phyloP scores from a whole-genome alignment of 805 yeast species.

The Wickerhamiella allomyrinae region DNA sequence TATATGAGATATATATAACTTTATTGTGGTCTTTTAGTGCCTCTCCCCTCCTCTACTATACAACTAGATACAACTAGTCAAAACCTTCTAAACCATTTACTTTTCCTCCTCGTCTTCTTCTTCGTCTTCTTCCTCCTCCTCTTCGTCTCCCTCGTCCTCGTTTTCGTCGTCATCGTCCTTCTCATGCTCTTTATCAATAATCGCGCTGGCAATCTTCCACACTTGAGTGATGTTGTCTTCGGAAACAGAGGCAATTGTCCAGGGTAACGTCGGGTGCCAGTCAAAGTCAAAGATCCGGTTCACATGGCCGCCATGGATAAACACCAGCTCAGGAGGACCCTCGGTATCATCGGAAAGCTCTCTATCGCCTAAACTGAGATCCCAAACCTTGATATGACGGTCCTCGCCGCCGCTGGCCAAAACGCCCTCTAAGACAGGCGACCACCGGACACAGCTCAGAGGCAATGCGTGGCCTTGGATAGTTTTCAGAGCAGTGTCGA shows the following conservation, averaged over 20 bases:
- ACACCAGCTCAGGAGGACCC: constrained; percentile 62
- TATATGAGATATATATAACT: no score
- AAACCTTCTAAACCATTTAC: no score
- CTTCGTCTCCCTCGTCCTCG: no score
- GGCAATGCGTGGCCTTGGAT: constrained; percentile 52
- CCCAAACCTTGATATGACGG: constrained; percentile 64
- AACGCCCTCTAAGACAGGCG: constrained; percentile 33
- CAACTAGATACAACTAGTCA: no score
- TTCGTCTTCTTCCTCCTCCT: no score
- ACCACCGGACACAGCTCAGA: constrained; percentile 43
- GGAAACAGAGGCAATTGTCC: constrained; percentile 51
- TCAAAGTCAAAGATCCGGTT: constrained; percentile 50
- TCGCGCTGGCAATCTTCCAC: constrained; percentile 51
- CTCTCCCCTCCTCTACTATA: no score
- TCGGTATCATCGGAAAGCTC: constrained; percentile 37
- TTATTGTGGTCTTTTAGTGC: no score
- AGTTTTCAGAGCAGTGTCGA: constrained; percentile 42
- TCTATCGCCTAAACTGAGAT: constrained; percentile 26
- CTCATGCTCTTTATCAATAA: constrained; percentile 23
- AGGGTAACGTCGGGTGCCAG: constrained; percentile 47
- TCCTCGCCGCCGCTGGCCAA: constrained; percentile 52
- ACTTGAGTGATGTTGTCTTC: constrained; percentile 65
- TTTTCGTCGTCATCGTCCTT: no score
- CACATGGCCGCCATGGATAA: constrained; percentile 82
- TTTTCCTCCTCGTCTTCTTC: no score